A percentile compares a stretch with the other conserved stretches of the same genome.
phyloP scores from a whole-genome alignment of 495 filamentous ascomycete genomes.

The Cercophora newfieldiana region DNA sequence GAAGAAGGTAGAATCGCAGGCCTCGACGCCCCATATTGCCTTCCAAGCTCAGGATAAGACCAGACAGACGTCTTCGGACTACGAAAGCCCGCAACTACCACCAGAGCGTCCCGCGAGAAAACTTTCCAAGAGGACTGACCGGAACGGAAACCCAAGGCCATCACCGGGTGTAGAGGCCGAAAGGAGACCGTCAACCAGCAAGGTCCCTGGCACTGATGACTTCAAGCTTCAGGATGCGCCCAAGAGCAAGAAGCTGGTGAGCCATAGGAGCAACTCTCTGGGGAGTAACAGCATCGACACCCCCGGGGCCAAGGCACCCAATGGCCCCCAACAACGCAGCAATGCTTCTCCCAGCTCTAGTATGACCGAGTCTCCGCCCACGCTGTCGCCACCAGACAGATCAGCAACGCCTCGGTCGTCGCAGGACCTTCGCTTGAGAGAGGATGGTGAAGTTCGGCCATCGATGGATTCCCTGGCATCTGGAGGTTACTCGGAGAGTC shows the following conservation, averaged over 20 bases:
- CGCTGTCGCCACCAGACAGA: slow-evolving; percentile 38
- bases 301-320: slow-evolving; percentile 27
- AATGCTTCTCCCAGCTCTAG: slow-evolving; percentile 26
- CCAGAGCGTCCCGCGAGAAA: slow-evolving; percentile 42
- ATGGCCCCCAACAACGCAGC: slow-evolving; percentile 31
- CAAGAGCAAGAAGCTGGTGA: slow-evolving; percentile 60
- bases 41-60: slow-evolving; percentile 74
- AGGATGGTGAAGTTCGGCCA: slow-evolving; percentile 44
- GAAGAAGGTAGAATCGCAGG: slow-evolving; percentile 43
- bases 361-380: slow-evolving; percentile 34
- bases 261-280: slow-evolving; percentile 65
- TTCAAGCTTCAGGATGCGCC: slow-evolving; percentile 79
- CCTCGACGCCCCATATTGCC: slow-evolving; percentile 80
- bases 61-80: slow-evolving; percentile 58
- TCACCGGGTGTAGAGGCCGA: slow-evolving; percentile 45
- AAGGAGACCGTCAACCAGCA: slow-evolving; percentile 37
- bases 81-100: slow-evolving; percentile 45
- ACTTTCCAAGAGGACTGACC: slow-evolving; percentile 45
- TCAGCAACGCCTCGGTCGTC: slow-evolving; percentile 47
- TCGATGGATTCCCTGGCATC: slow-evolving; percentile 41
- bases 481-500: slow-evolving; percentile 21
- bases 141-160: slow-evolving; percentile 41
- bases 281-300: slow-evolving; percentile 40
- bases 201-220: slow-evolving; percentile 43
- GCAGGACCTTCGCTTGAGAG: slow-evolving; percentile 48